Evolutionary conservation across 1,284 basidiomycete genomes (phyloP), one percentile per base, ranked within the genome.

Genomic region (Cryptococcus hybrid): DNA sequence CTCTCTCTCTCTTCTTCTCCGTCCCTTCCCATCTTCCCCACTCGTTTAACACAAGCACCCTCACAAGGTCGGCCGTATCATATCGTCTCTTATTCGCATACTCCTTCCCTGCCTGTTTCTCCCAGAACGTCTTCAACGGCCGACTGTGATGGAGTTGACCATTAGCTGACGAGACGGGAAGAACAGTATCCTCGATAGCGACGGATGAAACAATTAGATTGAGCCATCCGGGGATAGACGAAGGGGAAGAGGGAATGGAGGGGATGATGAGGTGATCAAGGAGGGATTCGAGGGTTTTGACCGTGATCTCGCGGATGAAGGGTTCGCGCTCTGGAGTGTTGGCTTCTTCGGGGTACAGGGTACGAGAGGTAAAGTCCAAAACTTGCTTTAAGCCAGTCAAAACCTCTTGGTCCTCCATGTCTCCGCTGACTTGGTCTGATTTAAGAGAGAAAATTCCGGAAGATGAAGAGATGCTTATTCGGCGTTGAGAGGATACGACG

Each of bases 201-300:
- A 87, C 84, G 3, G 86, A 84, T 9, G 78, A 73, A 11, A 80
- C 67, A 0, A 85, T 73, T 8, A 87, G 73, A 7, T 79, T 70
- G n/a, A 92, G 75, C 72, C 87, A 92, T 0, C 77, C 59, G 1
- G 86, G 84, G 0, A 92, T 79, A 1, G 71, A 73, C 5, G 80
- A 75, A 40, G 86, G 80, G 3, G 85, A 82, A 0, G 84, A 82
- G 0, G 90, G 89, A 5, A 92, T 77, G 13, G 82, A 81, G 0
- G 88, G 84, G 30, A 86, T 76, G 30, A 92, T 80, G 34, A 91
- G 73, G 60, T 83, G 80, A 51, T 83, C 81, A 39, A 92, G 80
- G 13, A 91, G 67, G n/a, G 84, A 13, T 5, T 57, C 39, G 30
- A 70, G 64, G 3, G 56, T 55, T 7, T 55, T 40, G 1, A 37